Evolutionary conservation across 2,329 filamentous ascomycete genomes (phyloP).

Genomic region (Simplicillium aogashimaense): DNA sequence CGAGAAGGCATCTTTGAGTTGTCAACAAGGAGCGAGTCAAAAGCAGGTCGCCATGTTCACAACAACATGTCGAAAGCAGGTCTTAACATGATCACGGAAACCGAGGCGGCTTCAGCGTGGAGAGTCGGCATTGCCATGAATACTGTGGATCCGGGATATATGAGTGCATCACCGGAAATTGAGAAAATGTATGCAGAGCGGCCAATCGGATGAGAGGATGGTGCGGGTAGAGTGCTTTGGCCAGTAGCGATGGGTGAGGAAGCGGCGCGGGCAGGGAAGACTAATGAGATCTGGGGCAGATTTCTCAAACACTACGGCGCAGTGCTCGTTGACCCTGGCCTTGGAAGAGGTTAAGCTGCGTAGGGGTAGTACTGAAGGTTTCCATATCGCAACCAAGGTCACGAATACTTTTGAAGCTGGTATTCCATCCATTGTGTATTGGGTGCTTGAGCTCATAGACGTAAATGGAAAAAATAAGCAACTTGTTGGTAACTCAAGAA

Average conservation of each 20-base stretch:
- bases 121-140: slow-evolving; percentile 22
- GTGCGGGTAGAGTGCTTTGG: slow-evolving; percentile 24
- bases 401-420: too few species aligned
- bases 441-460: too few species aligned
- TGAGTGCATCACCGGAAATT: slow-evolving; percentile 23
- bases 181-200: slow-evolving; percentile 14
- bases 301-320: slow-evolving; percentile 1
- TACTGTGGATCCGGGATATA: slow-evolving; percentile 25
- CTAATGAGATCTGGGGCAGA: not conserved
- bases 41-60: slow-evolving; percentile 23
- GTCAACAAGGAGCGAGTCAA: slow-evolving; percentile 8
- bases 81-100: slow-evolving; percentile 29
- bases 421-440: too few species aligned
- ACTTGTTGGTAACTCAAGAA: too few species aligned
- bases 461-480: too few species aligned
- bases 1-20: slow-evolving; percentile 23
- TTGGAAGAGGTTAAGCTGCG: not conserved
- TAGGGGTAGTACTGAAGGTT: too few species aligned
- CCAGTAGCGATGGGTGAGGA: slow-evolving; percentile 11
- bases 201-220: slow-evolving; percentile 26
- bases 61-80: slow-evolving; percentile 30
- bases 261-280: not conserved
- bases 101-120: slow-evolving; percentile 21
- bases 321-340: not conserved
- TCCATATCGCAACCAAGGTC: too few species aligned